Evolutionary conservation across 345 rosid species (phyloP).

Genomic region (Combretum micranthum): DNA sequence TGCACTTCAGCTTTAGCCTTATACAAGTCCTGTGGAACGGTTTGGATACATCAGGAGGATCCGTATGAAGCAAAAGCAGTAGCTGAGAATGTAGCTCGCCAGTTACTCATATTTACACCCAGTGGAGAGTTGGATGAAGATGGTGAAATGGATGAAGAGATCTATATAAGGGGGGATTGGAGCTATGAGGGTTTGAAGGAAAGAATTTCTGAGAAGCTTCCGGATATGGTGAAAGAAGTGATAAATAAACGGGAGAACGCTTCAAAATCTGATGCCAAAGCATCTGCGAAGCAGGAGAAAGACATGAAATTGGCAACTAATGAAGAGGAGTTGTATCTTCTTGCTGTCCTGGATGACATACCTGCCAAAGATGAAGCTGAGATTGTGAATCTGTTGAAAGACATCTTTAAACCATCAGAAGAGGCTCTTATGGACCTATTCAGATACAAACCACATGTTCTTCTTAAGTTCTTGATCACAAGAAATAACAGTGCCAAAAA

Average conservation of each 20-base stretch:
- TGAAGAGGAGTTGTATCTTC: conserved; percentile 6
- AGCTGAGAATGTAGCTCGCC: conserved; percentile 27
- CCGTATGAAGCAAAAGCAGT: conserved; percentile 9
- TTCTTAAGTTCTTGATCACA: conserved; percentile 17
- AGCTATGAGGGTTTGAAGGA: too few relatives aligned
- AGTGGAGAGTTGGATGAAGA: conserved; percentile 18
- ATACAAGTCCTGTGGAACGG: conserved; percentile 5
- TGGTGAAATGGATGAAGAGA: too few relatives aligned
- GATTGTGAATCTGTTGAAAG: too few relatives aligned
- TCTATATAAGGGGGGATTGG: too few relatives aligned
- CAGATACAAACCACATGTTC: too few relatives aligned
- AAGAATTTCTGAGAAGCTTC: too few relatives aligned
- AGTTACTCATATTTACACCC: conserved; percentile 19
- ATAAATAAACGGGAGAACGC: too few relatives aligned
- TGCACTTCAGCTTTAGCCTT: not conserved
- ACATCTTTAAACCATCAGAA: not conserved
- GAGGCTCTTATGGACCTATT: too few relatives aligned
- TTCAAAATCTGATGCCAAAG: too few relatives aligned
- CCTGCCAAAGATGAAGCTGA: conserved; percentile 8
- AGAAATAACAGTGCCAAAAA: too few relatives aligned
- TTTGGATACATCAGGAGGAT: conserved; percentile 29
- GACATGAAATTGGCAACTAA: not conserved
- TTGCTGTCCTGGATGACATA: conserved; percentile 42
- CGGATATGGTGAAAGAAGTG: too few relatives aligned
- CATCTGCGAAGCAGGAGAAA: conserved; percentile 10